Evolutionary conservation across 495 filamentous ascomycete species (phyloP), one percentile per base, ranked within the genome.

Genomic region (Aspergillus wentii): DNA sequence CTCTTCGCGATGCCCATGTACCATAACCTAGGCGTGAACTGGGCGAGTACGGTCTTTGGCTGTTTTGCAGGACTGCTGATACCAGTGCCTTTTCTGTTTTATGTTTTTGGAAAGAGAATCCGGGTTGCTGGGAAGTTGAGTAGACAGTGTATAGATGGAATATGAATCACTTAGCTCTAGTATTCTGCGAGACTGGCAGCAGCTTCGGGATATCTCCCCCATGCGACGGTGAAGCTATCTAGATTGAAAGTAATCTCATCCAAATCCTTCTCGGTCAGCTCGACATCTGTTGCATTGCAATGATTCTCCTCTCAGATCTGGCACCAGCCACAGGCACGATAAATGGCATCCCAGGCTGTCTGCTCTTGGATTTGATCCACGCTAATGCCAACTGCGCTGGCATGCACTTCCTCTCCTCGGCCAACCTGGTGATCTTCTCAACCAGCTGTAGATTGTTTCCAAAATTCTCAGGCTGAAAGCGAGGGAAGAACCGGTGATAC

Each of bases 271-370:
- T 66, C 56, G 5, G 53, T 61, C 17, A 80, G 42, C 0, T 68
- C 56, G 0, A 79, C 58, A 8, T 56, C 18, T 11, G 43, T 54
- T 4, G 51, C 36, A 51, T 82, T 82, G 81, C 77, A 14, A 48
- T 32, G 2, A 79, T 62, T 4, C 72, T 57, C 4, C 38, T 57
- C 3, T 41, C 61, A 1, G 61, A 69, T 20, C 73, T 79, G 9
- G 82, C 72, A 3, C 86, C 85, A 1, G 83, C 84, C 40, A 92
- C 87, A 2, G 86, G 86, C 26, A 90, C 77, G 48, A 88, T 78
- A 3, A 61, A 56, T 3, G 75, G 70, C 43, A 73, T 65, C 4
- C 74, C 75, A 21, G 73, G 54, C 25, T 64, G 56, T 17, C 62
- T 55, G 19, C 70, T 65, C 34, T 77, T 57, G 1, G 61, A 56